These are phyloP conservation scores for Orobanche coerulescens DNA, from an alignment of 257 asterid genomes.

Conservation along the genomic window DNA sequence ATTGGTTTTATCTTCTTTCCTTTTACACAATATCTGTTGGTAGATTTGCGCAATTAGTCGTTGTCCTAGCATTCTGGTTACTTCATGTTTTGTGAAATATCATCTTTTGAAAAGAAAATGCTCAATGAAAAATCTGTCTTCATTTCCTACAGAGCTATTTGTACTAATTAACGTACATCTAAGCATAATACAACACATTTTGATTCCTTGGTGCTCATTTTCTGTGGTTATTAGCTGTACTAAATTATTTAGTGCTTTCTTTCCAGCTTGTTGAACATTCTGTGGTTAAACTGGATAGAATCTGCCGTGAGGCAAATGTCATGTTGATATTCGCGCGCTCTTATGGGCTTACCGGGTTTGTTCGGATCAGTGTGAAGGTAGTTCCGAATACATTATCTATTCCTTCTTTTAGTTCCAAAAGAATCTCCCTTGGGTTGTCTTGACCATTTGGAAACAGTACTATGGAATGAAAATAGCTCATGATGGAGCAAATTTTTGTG, in stretches of 20 bases:
- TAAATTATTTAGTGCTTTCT: slow-evolving; percentile 10
- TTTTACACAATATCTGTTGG: neutral
- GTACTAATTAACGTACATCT: neutral
- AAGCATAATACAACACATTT: neutral
- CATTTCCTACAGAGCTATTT: neutral
- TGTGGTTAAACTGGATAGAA: slow-evolving; percentile 84
- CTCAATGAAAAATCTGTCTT: neutral
- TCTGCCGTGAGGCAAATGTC: slow-evolving; percentile 83
- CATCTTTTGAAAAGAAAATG: neutral
- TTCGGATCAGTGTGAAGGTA: slow-evolving; percentile 91
- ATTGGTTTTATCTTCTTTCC: neutral
- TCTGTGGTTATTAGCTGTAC: neutral
- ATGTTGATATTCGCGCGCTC: slow-evolving; percentile 82
- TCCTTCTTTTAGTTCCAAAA: neutral
- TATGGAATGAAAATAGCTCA: neutral
- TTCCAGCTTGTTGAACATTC: slow-evolving; percentile 75
- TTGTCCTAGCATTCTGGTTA: neutral
- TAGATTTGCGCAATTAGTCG: neutral
- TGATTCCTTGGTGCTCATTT: slow-evolving; percentile 6
- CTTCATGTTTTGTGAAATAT: neutral
- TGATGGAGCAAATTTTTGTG: slow-evolving; percentile 11
- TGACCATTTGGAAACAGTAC: slow-evolving; percentile 15
- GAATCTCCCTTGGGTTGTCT: slow-evolving; percentile 5
- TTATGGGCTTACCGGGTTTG: slow-evolving; percentile 89
- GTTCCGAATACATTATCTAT: slow-evolving; percentile 2